Evolutionary conservation across 2,329 filamentous ascomycete species (phyloP).

Genomic region (Tolypocladium pustulatum): DNA sequence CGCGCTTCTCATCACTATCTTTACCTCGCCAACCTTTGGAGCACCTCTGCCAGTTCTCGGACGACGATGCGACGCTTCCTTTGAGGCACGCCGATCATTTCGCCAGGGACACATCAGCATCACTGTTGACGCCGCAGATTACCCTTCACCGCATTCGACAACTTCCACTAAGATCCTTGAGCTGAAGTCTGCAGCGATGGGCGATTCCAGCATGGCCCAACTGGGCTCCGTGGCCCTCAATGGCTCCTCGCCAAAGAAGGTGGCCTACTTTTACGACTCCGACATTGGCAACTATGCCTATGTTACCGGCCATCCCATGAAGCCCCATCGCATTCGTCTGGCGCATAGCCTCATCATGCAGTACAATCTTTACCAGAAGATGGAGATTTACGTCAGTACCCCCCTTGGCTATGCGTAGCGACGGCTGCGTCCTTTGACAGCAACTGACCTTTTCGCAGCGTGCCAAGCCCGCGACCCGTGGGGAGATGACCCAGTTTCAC

Average conservation of each 20-base stretch:
- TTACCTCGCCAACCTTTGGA: neutral
- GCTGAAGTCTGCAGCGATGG: slow-evolving; percentile 17
- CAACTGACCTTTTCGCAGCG: slow-evolving; percentile 37
- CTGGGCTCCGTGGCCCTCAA: slow-evolving; percentile 37
- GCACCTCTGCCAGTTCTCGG: neutral
- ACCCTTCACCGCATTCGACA: neutral
- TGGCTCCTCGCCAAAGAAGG: slow-evolving; percentile 55
- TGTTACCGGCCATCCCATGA: slow-evolving; percentile 95
- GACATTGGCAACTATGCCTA: slow-evolving; percentile 99
- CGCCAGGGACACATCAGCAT: neutral
- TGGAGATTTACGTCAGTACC: slow-evolving; percentile 83
- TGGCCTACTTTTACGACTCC: slow-evolving; percentile 97
- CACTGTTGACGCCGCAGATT: neutral
- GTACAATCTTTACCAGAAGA: slow-evolving; percentile 90
- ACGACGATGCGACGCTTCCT: neutral
- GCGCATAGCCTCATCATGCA: slow-evolving; percentile 95
- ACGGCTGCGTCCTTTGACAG: neutral
- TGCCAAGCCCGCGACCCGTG: slow-evolving; percentile 74
- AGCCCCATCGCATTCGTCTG: slow-evolving; percentile 88
- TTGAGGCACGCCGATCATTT: neutral
- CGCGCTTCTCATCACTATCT: slow-evolving; percentile 3
- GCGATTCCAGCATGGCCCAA: slow-evolving; percentile 24
- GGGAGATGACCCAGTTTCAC: slow-evolving; percentile 91
- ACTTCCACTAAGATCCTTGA: neutral
- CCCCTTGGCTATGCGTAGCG: neutral